Evolutionary conservation across 2,329 filamentous ascomycete genomes (phyloP).

Genomic region (Fusarium coicis): DNA sequence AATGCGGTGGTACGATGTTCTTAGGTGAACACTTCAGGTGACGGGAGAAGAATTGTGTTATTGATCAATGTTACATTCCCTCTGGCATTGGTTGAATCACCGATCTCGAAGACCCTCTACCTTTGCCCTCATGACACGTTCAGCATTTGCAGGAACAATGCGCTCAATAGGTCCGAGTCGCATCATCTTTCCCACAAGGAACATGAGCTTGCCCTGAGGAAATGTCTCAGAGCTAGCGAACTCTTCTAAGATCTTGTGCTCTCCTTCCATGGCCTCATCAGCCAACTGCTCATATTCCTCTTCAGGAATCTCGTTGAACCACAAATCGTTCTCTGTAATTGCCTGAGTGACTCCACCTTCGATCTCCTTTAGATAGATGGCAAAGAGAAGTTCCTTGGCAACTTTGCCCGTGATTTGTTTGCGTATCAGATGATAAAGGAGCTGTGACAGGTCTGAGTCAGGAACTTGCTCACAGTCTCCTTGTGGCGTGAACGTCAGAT

Average conservation of each 20-base stretch:
- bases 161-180: constrained; percentile 62
- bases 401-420: constrained; percentile 65
- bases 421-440: constrained; percentile 60
- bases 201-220: constrained; percentile 70
- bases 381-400: constrained; percentile 67
- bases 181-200: constrained; percentile 69
- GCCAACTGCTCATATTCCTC: constrained; percentile 62
- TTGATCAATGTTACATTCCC: constrained; percentile 17
- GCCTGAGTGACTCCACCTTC: constrained; percentile 55
- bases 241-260: constrained; percentile 59
- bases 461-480: constrained; percentile 61
- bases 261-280: constrained; percentile 54
- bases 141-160: constrained; percentile 64
- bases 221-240: constrained; percentile 58
- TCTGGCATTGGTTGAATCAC: constrained; percentile 18
- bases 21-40: constrained; percentile 19
- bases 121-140: constrained; percentile 56
- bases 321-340: constrained; percentile 60
- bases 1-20: constrained; percentile 33
- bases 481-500: constrained; percentile 55
- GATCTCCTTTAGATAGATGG: constrained; percentile 61
- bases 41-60: constrained; percentile 21
- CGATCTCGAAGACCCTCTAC: constrained; percentile 38
- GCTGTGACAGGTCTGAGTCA: constrained; percentile 59
- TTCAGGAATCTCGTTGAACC: constrained; percentile 63